Evolutionary conservation across 345 rosid species (phyloP).

Genomic region (Rhodomyrtus tomentosa): DNA sequence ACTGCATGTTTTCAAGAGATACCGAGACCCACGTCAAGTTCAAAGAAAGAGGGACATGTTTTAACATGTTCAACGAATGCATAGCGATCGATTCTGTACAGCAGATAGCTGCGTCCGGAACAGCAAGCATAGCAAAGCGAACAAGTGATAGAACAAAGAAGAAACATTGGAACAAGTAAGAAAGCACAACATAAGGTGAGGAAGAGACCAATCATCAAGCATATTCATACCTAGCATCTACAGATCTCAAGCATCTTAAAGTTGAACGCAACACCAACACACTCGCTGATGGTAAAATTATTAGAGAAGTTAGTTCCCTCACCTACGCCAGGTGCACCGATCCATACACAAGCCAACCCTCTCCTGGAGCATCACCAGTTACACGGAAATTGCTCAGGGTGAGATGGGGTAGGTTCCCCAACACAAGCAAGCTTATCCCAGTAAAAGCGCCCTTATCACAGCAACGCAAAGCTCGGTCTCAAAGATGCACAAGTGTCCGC

Average conservation of each 20-base stretch:
- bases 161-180: background rate
- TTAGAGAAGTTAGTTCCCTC: background rate
- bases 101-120: background rate
- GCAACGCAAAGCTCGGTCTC: slow-evolving; percentile 33
- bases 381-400: background rate
- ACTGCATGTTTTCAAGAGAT: background rate
- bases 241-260: background rate
- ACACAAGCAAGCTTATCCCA: slow-evolving; percentile 5
- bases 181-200: background rate
- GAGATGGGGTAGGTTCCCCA: background rate
- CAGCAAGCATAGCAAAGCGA: background rate
- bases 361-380: background rate
- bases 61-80: background rate
- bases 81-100: background rate
- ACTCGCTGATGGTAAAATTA: background rate
- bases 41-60: background rate
- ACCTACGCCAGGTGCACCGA: background rate
- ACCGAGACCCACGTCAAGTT: background rate
- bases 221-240: background rate
- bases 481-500: slow-evolving; percentile 49
- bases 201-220: background rate
- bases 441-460: slow-evolving; percentile 39
- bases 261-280: background rate
- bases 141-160: background rate
- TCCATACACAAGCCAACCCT: background rate